These are phyloP conservation scores for Baorangia bicolor DNA, from an alignment of 768 basidiomycete genomes.

Conservation along the genomic window DNA sequence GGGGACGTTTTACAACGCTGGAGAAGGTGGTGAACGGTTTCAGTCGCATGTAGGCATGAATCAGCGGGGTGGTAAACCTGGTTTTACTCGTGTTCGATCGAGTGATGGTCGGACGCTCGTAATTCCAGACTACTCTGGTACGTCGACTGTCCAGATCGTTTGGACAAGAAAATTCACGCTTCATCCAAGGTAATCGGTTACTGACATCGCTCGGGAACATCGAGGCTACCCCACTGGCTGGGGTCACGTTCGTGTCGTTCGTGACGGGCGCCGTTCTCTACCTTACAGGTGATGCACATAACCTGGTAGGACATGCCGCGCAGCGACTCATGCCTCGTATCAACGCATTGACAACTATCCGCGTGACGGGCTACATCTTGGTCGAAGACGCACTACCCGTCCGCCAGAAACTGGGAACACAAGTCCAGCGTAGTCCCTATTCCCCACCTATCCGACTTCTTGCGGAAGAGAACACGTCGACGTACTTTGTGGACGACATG, in stretches of 20 bases:
- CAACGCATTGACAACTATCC: conserved; percentile 48
- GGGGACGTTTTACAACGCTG: conserved; percentile 50
- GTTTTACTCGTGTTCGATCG: conserved; percentile 57
- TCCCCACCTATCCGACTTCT: conserved; percentile 59
- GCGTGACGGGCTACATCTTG: conserved; percentile 51
- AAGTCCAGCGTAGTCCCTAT: conserved; percentile 45
- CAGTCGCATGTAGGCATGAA: conserved; percentile 69
- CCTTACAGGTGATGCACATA: conserved; percentile 57
- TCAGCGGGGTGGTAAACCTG: conserved; percentile 59
- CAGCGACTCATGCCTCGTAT: conserved; percentile 56
- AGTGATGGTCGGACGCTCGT: conserved; percentile 54
- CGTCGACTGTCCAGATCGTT: not conserved
- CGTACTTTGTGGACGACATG: conserved; percentile 30
- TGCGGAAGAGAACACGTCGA: conserved; percentile 43
- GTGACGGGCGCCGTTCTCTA: conserved; percentile 59
- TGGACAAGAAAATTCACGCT: not conserved
- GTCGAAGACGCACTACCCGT: conserved; percentile 56
- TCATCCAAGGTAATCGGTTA: conserved; percentile 51
- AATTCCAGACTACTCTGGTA: conserved; percentile 62
- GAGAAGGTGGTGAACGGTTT: conserved; percentile 35
- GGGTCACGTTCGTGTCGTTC: conserved; percentile 55
- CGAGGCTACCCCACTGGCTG: conserved; percentile 55
- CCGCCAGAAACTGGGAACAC: conserved; percentile 41
- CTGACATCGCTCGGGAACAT: conserved; percentile 67
- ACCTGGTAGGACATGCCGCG: conserved; percentile 42